These are phyloP conservation scores for Aspergillus carbonarius DNA, from an alignment of 2,329 filamentous ascomycete species.

Conservation along the genomic window DNA sequence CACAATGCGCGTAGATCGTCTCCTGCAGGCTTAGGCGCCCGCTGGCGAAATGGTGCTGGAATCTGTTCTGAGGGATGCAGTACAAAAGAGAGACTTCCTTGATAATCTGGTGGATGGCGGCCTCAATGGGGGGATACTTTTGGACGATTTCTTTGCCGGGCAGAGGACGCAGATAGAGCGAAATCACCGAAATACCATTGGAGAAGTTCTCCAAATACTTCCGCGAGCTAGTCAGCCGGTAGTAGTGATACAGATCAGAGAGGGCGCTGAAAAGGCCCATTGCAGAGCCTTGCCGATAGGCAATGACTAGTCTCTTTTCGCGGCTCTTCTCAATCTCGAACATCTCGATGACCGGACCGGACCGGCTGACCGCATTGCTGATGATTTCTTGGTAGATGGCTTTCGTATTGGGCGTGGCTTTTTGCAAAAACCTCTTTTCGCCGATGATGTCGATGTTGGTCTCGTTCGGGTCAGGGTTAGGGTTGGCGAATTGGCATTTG, in stretches of 20 bases:
- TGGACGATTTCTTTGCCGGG: slow-evolving; percentile 55
- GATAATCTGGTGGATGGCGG: slow-evolving; percentile 97
- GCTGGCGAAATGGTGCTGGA: slow-evolving; percentile 83
- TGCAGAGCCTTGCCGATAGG: slow-evolving; percentile 90
- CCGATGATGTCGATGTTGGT: slow-evolving; percentile 88
- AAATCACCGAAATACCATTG: slow-evolving; percentile 97
- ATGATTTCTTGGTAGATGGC: slow-evolving; percentile 95
- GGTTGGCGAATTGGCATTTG: slow-evolving; percentile 84
- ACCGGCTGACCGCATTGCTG: slow-evolving; percentile 75
- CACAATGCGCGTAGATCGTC: slow-evolving; percentile 94
- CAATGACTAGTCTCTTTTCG: slow-evolving; percentile 92
- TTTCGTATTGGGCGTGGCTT: slow-evolving; percentile 94
- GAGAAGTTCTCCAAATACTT: slow-evolving; percentile 99
- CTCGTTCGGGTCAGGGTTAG: slow-evolving; percentile 71
- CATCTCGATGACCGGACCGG: slow-evolving; percentile 94
- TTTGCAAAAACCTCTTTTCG: slow-evolving; percentile 90
- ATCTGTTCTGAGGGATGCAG: slow-evolving; percentile 96
- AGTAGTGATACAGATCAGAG: slow-evolving; percentile 97
- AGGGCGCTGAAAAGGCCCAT: slow-evolving; percentile 92
- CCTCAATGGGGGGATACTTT: slow-evolving; percentile 76
- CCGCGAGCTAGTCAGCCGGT: slow-evolving; percentile 89
- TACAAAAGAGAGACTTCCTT: slow-evolving; percentile 97
- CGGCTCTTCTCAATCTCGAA: slow-evolving; percentile 89
- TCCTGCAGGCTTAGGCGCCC: slow-evolving; percentile 90
- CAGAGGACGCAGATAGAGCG: slow-evolving; percentile 82